Percentiles rank a stretch among this genome's conserved stretches.
Conservation (phyloP, 139 green algal species). For the Micromonas pusilla region DNA sequence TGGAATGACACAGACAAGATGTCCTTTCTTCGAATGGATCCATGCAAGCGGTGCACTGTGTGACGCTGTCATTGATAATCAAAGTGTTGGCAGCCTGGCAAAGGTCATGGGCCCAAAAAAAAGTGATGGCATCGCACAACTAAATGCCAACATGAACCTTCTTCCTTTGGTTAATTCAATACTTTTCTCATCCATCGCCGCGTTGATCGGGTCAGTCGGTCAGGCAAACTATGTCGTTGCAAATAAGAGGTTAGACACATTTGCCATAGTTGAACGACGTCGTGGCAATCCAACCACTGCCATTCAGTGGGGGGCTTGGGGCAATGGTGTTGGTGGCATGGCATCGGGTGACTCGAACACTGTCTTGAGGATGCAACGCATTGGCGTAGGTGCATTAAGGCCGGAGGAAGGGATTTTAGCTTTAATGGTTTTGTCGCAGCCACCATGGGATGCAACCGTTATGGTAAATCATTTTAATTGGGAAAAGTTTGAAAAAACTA, state of each 20-base stretch:
- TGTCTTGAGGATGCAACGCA: background rate
- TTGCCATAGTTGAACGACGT: slow-evolving; percentile 16
- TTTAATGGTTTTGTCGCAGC: no score
- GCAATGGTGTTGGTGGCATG: slow-evolving; percentile 57
- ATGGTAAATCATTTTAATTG: no score
- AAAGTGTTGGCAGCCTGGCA: background rate
- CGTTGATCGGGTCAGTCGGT: slow-evolving; percentile 52
- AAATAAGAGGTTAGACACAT: slow-evolving; percentile 50
- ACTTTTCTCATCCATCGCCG: slow-evolving; percentile 71
- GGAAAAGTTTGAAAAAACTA: no score
- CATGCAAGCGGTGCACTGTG: background rate
- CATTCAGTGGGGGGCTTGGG: slow-evolving; percentile 85
- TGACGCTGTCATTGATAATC: background rate
- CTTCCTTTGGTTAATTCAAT: slow-evolving; percentile 27
- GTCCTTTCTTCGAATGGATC: no score
- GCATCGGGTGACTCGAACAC: background rate
- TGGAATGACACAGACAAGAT: background rate
- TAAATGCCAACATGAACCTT: no score
- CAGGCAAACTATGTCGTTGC: slow-evolving; percentile 53
- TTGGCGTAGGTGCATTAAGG: background rate
- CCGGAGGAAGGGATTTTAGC: background rate
- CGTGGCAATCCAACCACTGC: slow-evolving; percentile 40
- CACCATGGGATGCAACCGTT: no score
- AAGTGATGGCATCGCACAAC: background rate
- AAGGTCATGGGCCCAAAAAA: background rate